Conservation (phyloP, 2,329 filamentous ascomycete genomes). For the Penicillium sp. region DNA sequence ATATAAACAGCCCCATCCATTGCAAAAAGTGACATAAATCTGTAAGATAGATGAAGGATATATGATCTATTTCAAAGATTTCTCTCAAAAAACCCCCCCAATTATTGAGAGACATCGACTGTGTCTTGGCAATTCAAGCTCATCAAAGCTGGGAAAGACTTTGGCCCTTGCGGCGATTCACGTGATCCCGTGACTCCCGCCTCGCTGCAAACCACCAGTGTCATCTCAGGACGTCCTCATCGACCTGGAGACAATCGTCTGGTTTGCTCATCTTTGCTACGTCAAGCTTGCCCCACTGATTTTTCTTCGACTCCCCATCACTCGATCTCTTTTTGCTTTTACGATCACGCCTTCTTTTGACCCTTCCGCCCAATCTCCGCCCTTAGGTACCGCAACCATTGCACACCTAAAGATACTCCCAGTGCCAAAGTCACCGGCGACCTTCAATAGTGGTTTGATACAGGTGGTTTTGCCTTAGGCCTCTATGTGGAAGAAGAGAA, state of each 20-base stretch:
- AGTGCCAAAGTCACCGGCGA: conserved; percentile 12
- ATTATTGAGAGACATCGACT: neutral
- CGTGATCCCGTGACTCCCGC: conserved; percentile 30
- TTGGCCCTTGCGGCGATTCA: conserved; percentile 10
- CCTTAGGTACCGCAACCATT: conserved; percentile 23
- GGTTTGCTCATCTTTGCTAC: conserved; percentile 18
- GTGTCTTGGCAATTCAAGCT: conserved; percentile 6
- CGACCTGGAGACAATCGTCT: conserved; percentile 16
- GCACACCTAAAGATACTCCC: conserved; percentile 1
- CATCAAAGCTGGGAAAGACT: conserved; percentile 4
- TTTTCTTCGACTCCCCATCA: conserved; percentile 5
- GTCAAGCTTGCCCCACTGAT: conserved; percentile 11
- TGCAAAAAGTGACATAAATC: neutral
- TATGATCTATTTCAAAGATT: neutral
- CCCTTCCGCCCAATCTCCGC: conserved; percentile 26
- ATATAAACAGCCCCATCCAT: neutral
- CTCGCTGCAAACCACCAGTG: conserved; percentile 39
- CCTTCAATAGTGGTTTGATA: conserved; percentile 17
- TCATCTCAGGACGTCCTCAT: conserved; percentile 25
- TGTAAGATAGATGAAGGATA: neutral
- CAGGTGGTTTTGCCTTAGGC: conserved; percentile 33
- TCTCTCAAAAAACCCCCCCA: neutral
- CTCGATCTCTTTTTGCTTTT: neutral
- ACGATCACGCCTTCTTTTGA: conserved; percentile 20
- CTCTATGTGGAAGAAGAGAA: conserved; percentile 51